phyloP scores from a whole-genome alignment of 1,139 yeast species.

The Candida gigantensis region DNA sequence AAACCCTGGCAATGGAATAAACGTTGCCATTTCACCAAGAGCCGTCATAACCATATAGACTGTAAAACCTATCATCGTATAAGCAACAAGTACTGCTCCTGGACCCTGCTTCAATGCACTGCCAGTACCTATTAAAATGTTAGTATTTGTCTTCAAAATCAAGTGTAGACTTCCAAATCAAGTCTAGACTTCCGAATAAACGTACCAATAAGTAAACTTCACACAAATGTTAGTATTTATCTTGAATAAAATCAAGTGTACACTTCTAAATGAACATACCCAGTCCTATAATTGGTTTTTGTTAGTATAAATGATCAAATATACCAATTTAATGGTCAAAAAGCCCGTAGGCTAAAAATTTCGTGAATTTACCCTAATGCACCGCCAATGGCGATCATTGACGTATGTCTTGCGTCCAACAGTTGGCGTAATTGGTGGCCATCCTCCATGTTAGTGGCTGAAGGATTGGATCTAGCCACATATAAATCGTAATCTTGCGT shows the following conservation, averaged over 20 bases:
- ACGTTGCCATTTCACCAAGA: constrained; percentile 76
- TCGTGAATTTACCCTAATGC: no score
- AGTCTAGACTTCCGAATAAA: no score
- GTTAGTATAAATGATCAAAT: no score
- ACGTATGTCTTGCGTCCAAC: constrained; percentile 68
- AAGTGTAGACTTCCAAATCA: neutral
- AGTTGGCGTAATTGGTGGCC: constrained; percentile 62
- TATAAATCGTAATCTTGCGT: constrained; percentile 52
- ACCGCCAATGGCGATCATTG: constrained; percentile 68
- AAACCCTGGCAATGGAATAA: constrained; percentile 70
- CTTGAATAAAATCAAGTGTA: no score
- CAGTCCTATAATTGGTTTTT: no score
- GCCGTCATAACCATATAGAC: constrained; percentile 72
- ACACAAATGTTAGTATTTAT: no score
- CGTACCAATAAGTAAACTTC: no score
- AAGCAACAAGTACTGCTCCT: constrained; percentile 63
- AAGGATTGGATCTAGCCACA: constrained; percentile 47
- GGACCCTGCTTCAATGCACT: constrained; percentile 71
- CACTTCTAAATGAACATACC: no score
- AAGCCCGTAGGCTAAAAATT: no score
- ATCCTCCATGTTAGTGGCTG: constrained; percentile 31
- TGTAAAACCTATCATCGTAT: constrained; percentile 59
- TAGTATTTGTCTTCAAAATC: no score
- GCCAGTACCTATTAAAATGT: constrained; percentile 61
- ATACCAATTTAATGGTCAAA: no score